Evolutionary conservation across 257 asterid genomes (phyloP).

Genomic region (Lycium ferocissimum): DNA sequence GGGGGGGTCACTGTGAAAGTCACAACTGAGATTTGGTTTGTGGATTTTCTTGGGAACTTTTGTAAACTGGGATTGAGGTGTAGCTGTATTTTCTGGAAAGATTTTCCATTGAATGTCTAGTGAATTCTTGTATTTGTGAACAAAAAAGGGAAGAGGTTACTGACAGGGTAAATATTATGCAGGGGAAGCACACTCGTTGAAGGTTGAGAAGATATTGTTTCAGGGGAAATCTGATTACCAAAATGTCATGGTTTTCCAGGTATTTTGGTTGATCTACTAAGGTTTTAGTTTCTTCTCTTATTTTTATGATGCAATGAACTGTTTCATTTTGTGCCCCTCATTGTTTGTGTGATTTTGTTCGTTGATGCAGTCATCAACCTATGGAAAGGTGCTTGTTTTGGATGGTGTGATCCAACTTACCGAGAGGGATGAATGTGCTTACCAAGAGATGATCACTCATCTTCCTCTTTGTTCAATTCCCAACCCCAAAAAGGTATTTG

Average conservation of each 20-base stretch:
- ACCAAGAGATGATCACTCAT: constrained; percentile 96
- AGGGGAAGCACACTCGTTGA: constrained; percentile 99
- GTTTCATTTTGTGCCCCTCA: constrained; percentile 1
- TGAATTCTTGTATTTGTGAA: neutral
- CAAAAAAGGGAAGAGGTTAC: neutral
- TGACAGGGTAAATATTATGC: constrained; percentile 43
- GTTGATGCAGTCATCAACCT: constrained; percentile 78
- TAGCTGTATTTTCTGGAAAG: neutral
- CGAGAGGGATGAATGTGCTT: constrained; percentile 99
- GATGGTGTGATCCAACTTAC: constrained; percentile 98
- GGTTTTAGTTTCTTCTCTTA: constrained; percentile 17
- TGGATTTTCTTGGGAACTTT: neutral
- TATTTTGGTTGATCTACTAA: constrained; percentile 34
- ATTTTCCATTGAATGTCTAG: constrained; percentile 5
- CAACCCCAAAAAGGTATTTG: constrained; percentile 80
- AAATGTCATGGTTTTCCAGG: constrained; percentile 95
- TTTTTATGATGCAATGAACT: neutral
- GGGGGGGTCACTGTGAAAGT: neutral
- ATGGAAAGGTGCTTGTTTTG: constrained; percentile 96
- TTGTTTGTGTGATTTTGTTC: constrained; percentile 33
- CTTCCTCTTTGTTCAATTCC: constrained; percentile 94
- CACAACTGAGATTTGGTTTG: constrained; percentile 7
- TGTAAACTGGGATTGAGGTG: neutral
- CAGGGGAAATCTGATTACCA: constrained; percentile 95
- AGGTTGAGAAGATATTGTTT: constrained; percentile 84